These are phyloP conservation scores for Fagopyrum homotropicum DNA, from an alignment of 148 eudicot species.

Conservation along the genomic window DNA sequence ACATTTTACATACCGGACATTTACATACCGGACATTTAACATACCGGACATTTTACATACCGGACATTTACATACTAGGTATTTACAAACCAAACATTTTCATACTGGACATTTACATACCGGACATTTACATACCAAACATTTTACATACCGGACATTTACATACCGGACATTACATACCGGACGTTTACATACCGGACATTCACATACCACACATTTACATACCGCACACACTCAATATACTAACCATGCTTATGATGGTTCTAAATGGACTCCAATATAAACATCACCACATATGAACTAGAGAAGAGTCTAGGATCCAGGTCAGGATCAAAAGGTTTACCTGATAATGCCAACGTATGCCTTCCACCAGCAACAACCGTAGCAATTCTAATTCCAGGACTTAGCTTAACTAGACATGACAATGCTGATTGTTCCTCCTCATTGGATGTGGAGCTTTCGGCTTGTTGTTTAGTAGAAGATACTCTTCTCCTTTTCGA, in stretches of 20 bases:
- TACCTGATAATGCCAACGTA: conserved; percentile 88
- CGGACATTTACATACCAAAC: no score
- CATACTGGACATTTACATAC: no score
- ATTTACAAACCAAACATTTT: no score
- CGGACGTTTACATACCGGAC: no score
- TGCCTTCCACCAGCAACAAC: conserved; percentile 99
- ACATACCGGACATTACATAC: no score
- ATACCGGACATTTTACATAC: no score
- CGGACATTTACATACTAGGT: no score
- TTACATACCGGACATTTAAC: no score
- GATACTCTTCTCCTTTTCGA: conserved; percentile 74
- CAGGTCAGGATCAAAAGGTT: conserved; percentile 14
- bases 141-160: no score
- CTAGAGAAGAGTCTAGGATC: background rate
- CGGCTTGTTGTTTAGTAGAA: conserved; percentile 59
- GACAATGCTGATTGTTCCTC: conserved; percentile 78
- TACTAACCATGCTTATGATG: background rate
- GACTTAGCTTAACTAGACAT: conserved; percentile 68
- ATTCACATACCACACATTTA: no score
- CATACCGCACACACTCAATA: background rate
- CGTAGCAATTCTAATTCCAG: conserved; percentile 66
- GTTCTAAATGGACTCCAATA: background rate
- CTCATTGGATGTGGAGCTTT: conserved; percentile 58
- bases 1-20: no score
- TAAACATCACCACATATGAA: background rate